Conservation (phyloP, 257 asterid genomes). For the Nicotiana noctiflora region DNA sequence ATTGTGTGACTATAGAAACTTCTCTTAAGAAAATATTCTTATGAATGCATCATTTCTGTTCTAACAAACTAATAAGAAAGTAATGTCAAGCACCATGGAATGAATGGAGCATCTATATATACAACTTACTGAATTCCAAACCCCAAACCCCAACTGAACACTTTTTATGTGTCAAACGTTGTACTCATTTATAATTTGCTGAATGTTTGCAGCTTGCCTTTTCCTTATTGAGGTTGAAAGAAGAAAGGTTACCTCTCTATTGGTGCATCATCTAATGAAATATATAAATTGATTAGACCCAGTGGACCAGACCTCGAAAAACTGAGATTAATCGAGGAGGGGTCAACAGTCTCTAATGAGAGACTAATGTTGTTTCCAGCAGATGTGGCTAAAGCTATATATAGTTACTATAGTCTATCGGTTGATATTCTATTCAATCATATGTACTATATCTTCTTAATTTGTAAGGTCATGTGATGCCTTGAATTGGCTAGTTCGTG, state of each 20-base stretch:
- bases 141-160: not conserved
- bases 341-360: not conserved
- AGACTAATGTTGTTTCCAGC: not conserved
- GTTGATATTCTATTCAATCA: not conserved
- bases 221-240: conserved; percentile 15
- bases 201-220: conserved; percentile 41
- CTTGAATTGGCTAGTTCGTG: not conserved
- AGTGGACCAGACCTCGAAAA: not conserved
- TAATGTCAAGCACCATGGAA: no score
- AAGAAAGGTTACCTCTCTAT: not conserved
- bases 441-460: not conserved
- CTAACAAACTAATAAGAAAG: no score
- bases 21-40: no score
- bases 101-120: no score
- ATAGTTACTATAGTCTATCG: not conserved
- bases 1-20: no score
- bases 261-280: not conserved
- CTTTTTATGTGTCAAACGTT: not conserved
- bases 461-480: not conserved
- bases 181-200: not conserved
- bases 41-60: no score
- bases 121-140: not conserved
- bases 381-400: no score
- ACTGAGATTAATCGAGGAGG: not conserved
- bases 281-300: not conserved